These are phyloP conservation scores for Cyclostephanos invisitatus DNA, from an alignment of 108 stramenopile species.

Conservation along the genomic window DNA sequence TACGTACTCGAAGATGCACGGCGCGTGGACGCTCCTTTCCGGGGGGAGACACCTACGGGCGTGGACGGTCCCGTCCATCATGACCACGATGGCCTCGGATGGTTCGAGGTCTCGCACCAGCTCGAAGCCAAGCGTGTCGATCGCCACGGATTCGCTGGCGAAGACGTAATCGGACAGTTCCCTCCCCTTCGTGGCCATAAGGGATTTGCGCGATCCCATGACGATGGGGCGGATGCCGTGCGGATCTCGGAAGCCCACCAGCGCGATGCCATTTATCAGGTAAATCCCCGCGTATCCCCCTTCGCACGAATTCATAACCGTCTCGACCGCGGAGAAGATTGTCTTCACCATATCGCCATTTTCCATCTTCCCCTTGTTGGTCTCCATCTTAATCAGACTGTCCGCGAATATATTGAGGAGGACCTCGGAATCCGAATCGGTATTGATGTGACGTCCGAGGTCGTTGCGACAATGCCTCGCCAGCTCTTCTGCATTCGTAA, in stretches of 20 bases:
- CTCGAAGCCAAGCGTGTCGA: constrained; percentile 95
- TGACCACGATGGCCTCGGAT: constrained; percentile 94
- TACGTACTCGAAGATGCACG: constrained; percentile 99
- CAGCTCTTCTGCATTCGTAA: constrained; percentile 89
- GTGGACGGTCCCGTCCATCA: constrained; percentile 79
- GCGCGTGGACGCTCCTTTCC: constrained; percentile 50
- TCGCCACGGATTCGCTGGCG: constrained; percentile 96
- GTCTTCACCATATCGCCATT: constrained; percentile 56
- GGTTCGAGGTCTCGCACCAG: constrained; percentile 91
- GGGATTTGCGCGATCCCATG: constrained; percentile 76
- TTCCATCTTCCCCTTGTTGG: constrained; percentile 18
- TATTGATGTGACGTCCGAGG: constrained; percentile 91
- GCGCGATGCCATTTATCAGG: constrained; percentile 93
- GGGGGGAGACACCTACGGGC: constrained; percentile 57
- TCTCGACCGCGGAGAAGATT: constrained; percentile 73
- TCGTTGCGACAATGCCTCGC: constrained; percentile 51
- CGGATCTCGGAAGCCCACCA: constrained; percentile 96
- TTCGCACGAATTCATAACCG: constrained; percentile 85
- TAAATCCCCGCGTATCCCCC: constrained; percentile 96
- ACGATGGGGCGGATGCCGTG: constrained; percentile 97
- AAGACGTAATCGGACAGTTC: constrained; percentile 77
- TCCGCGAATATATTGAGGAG: constrained; percentile 97
- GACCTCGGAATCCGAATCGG: constrained; percentile 96
- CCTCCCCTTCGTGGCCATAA: constrained; percentile 27
- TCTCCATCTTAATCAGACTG: constrained; percentile 63